Conservation (phyloP, 768 basidiomycete genomes). For the Lyophyllum atratum region DNA sequence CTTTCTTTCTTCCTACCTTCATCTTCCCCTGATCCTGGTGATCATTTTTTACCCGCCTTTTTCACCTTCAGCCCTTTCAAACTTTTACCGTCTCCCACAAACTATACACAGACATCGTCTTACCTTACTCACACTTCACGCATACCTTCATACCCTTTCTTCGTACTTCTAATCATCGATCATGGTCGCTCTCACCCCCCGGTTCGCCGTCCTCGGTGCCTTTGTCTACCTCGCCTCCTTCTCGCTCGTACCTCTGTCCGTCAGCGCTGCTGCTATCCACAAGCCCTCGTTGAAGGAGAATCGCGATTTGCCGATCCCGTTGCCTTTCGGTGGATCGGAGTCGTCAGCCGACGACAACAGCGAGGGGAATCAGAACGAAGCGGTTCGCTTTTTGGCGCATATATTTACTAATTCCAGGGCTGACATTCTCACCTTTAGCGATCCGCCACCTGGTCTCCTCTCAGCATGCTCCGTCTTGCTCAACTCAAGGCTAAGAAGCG, state of each 20-base stretch:
- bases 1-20: conserved; percentile 36
- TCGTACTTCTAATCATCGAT: conserved; percentile 13
- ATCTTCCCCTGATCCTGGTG: conserved; percentile 55
- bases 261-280: conserved; percentile 41
- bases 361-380: not conserved
- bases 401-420: not conserved
- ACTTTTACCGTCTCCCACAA: conserved; percentile 20
- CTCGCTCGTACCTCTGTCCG: conserved; percentile 34
- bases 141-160: conserved; percentile 14
- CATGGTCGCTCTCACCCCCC: conserved; percentile 54
- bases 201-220: conserved; percentile 46
- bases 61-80: conserved; percentile 14
- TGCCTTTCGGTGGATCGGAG: not conserved
- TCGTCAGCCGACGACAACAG: not conserved
- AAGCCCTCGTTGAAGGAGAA: conserved; percentile 13
- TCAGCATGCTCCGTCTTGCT: not conserved
- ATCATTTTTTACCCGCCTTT: conserved; percentile 33
- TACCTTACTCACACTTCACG: conserved; percentile 16
- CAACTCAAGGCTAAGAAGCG: conserved; percentile 10
- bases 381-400: conserved; percentile 9
- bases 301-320: not conserved
- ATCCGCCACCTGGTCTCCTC: not conserved
- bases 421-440: conserved; percentile 1
- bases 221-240: conserved; percentile 47
- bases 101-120: conserved; percentile 28